A percentile compares a stretch with the other conserved stretches of the same genome.
phyloP scores from a whole-genome alignment of 225 moss, liverwort and hornwort species.

The Pseudisothecium myosuroides region DNA sequence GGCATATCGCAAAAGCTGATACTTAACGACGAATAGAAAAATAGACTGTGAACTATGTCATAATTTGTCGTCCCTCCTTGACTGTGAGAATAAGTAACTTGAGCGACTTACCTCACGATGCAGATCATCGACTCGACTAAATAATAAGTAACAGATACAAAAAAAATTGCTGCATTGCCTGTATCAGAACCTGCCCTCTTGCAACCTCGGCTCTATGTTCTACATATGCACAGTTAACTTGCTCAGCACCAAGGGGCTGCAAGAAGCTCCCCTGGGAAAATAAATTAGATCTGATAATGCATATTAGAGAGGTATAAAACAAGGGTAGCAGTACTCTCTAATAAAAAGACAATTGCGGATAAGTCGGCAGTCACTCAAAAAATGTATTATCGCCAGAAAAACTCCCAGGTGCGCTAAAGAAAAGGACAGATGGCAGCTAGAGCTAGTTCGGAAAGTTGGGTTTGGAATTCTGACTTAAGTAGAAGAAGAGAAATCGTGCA shows the following conservation, averaged over 20 bases:
- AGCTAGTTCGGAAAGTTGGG: background rate
- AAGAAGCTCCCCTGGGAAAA: background rate
- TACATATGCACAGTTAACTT: background rate
- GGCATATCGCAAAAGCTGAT: background rate
- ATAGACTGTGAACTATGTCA: background rate
- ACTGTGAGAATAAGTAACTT: background rate
- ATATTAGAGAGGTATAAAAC: background rate
- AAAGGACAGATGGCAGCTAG: background rate
- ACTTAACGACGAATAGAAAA: background rate
- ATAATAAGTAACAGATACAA: background rate
- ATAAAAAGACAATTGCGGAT: background rate
- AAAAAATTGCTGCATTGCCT: background rate
- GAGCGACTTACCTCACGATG: background rate
- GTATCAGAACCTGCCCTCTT: background rate
- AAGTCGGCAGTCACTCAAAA: background rate
- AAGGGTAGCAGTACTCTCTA: background rate
- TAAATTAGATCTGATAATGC: background rate
- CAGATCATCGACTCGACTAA: background rate
- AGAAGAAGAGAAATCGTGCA: background rate
- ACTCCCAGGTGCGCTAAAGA: background rate
- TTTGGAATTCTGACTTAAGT: background rate
- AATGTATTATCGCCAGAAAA: background rate
- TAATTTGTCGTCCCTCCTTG: background rate
- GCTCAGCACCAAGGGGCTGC: constrained; percentile 2
- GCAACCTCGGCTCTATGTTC: constrained; percentile 1